Percentiles rank a stretch among this genome's conserved stretches.
These are phyloP conservation scores for Metschnikowia matae DNA, from an alignment of 805 yeast species.

Conservation along the genomic window DNA sequence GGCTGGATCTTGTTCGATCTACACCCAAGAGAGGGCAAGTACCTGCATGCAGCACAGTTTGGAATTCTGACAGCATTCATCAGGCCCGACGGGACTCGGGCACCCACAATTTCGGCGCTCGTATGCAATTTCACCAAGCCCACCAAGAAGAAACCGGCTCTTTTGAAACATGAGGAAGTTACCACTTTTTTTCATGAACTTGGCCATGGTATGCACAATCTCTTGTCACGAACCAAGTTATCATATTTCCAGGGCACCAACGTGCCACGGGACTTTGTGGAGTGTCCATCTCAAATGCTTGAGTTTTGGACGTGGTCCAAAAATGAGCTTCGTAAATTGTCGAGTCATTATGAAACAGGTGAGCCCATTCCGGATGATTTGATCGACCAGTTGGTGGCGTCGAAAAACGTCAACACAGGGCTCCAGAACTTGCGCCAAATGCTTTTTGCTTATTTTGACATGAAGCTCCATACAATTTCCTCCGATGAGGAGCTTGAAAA, in stretches of 20 bases:
- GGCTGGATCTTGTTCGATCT: constrained; percentile 80
- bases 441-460: constrained; percentile 75
- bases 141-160: constrained; percentile 61
- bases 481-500: constrained; percentile 38
- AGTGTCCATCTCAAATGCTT: constrained; percentile 86
- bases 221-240: constrained; percentile 61
- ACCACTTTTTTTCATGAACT: constrained; percentile 85
- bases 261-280: constrained; percentile 84
- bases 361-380: constrained; percentile 48
- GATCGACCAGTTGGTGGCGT: constrained; percentile 15
- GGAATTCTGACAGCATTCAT: constrained; percentile 58
- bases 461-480: constrained; percentile 56
- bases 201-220: constrained; percentile 84
- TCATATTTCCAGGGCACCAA: constrained; percentile 72
- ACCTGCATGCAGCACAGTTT: constrained; percentile 86
- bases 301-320: constrained; percentile 87
- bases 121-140: constrained; percentile 86
- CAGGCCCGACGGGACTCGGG: constrained; percentile 46
- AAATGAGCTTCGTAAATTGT: constrained; percentile 51
- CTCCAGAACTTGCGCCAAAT: constrained; percentile 69
- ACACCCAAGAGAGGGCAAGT: constrained; percentile 83
- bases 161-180: constrained; percentile 73
- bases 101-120: constrained; percentile 65
- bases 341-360: constrained; percentile 63
- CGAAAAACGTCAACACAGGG: constrained; percentile 60